Percentiles rank a stretch among this genome's conserved stretches.
These are phyloP conservation scores for Trichoderma sp. DNA, from an alignment of 2,329 filamentous ascomycete genomes.

Conservation along the genomic window DNA sequence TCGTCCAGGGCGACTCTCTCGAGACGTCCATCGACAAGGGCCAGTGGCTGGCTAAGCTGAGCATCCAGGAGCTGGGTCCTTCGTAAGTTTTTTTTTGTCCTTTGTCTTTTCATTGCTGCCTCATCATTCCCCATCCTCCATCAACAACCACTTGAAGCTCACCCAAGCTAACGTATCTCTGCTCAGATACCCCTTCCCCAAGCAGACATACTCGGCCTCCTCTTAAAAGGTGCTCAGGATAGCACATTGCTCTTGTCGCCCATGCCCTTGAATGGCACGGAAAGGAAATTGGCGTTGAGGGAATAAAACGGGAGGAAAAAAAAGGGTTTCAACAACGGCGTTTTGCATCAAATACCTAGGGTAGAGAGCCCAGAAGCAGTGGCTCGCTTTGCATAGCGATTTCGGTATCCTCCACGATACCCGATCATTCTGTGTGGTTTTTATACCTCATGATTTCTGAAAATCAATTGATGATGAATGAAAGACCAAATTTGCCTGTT, in stretches of 20 bases:
- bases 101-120: no score
- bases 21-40: constrained; percentile 84
- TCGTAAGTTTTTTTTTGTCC: constrained; percentile 66
- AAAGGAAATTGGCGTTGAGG: constrained; percentile 47
- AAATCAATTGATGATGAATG: constrained; percentile 21
- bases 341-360: constrained; percentile 42
- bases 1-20: constrained; percentile 81
- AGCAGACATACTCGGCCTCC: constrained; percentile 69
- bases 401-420: constrained; percentile 50
- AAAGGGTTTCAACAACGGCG: constrained; percentile 59
- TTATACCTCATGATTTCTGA: constrained; percentile 20
- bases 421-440: constrained; percentile 26
- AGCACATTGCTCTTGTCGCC: constrained; percentile 35
- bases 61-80: constrained; percentile 93
- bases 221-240: constrained; percentile 36
- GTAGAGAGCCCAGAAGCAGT: constrained; percentile 33
- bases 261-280: constrained; percentile 30
- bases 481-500: constrained; percentile 15
- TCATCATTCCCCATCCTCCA: neutral
- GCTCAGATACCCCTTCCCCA: constrained; percentile 75
- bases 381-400: constrained; percentile 41
- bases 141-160: no score
- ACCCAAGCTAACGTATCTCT: constrained; percentile 16
- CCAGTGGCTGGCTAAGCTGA: constrained; percentile 92
- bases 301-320: constrained; percentile 41